Conservation (phyloP, 345 rosid species). For the Anacardium occidentale region DNA sequence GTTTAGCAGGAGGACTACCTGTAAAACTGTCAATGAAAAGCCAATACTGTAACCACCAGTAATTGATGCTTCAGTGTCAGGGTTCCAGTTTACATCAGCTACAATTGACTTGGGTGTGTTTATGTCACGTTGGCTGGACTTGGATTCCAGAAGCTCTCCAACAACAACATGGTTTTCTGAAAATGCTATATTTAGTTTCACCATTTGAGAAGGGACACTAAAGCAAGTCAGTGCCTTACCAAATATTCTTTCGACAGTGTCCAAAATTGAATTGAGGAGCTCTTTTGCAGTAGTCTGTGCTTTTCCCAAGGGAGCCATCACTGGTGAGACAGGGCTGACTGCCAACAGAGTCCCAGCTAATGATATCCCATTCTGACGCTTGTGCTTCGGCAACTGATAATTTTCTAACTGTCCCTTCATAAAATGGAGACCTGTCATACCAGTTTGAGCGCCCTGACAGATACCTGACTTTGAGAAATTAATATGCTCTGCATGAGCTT, state of each 20-base stretch:
- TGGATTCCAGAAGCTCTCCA: constrained; percentile 88
- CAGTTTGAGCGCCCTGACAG: constrained; percentile 49
- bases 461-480: constrained; percentile 60
- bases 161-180: constrained; percentile 89
- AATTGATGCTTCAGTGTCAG: constrained; percentile 72
- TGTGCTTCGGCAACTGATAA: constrained; percentile 66
- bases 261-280: constrained; percentile 90
- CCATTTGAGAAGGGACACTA: constrained; percentile 15
- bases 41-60: constrained; percentile 96
- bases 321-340: constrained; percentile 93
- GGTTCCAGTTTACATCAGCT: constrained; percentile 62
- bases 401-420: constrained; percentile 67
- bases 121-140: constrained; percentile 59
- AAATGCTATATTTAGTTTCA: constrained; percentile 24
- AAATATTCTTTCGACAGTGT: constrained; percentile 73
- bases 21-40: constrained; percentile 90
- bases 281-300: constrained; percentile 88
- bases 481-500: constrained; percentile 58
- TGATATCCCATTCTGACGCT: constrained; percentile 75
- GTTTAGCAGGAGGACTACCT: constrained; percentile 46
- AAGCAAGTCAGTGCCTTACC: constrained; percentile 51
- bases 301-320: constrained; percentile 96
- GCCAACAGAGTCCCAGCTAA: constrained; percentile 65
- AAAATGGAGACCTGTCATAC: constrained; percentile 43
- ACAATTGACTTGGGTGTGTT: constrained; percentile 67